phyloP scores from a whole-genome alignment of 176 grass and related monocot genomes.

The Ensete glaucum region DNA sequence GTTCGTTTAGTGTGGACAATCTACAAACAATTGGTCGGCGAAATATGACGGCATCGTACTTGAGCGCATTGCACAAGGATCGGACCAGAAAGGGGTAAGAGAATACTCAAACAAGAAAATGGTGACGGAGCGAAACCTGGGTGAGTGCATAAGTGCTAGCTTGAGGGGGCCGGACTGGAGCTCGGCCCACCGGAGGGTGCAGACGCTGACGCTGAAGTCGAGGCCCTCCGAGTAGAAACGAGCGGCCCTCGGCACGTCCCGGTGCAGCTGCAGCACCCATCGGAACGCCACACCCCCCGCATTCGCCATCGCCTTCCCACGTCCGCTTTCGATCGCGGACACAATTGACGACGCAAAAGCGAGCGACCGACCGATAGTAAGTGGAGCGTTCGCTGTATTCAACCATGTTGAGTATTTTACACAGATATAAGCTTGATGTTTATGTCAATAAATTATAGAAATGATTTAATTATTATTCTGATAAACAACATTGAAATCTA shows the following conservation, averaged over 20 bases:
- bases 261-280: constrained; percentile 78
- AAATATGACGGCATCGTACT: not conserved
- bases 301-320: not conserved
- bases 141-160: constrained; percentile 82
- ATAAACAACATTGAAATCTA: too few relatives aligned
- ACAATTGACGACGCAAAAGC: too few relatives aligned
- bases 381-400: too few relatives aligned
- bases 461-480: too few relatives aligned
- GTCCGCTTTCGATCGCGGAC: too few relatives aligned
- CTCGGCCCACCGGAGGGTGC: constrained; percentile 85
- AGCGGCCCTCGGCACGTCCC: constrained; percentile 67
- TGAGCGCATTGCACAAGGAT: not conserved
- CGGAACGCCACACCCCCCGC: constrained; percentile 25
- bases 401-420: too few relatives aligned
- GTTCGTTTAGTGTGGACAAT: not conserved
- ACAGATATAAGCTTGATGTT: too few relatives aligned
- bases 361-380: too few relatives aligned
- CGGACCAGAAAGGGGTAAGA: too few relatives aligned
- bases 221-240: constrained; percentile 71
- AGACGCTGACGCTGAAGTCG: constrained; percentile 60
- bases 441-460: too few relatives aligned
- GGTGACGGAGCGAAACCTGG: constrained; percentile 24
- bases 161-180: constrained; percentile 84
- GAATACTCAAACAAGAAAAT: too few relatives aligned
- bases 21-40: constrained; percentile 1